These are phyloP conservation scores for Pisolithus orientalis DNA, from an alignment of 768 basidiomycete species.

Conservation along the genomic window DNA sequence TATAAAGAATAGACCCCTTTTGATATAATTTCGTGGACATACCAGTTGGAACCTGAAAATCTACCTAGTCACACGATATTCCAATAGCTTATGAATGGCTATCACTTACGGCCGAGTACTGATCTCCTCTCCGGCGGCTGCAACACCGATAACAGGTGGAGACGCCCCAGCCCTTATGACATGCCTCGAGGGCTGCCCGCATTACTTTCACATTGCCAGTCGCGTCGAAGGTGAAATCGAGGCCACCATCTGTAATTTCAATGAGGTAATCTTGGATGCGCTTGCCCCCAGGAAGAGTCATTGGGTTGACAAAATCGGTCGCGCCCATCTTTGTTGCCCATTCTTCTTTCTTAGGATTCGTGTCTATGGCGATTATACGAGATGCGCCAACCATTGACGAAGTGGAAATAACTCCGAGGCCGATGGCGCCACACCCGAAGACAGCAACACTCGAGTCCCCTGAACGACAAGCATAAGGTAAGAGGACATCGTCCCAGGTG, in stretches of 20 bases:
- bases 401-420: slow-evolving; percentile 87
- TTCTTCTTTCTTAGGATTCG: slow-evolving; percentile 75
- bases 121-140: slow-evolving; percentile 94
- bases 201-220: slow-evolving; percentile 96
- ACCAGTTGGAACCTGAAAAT: slow-evolving; percentile 46
- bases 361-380: slow-evolving; percentile 89
- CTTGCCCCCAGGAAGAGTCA: slow-evolving; percentile 63
- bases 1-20: neutral
- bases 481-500: neutral
- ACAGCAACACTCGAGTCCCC: slow-evolving; percentile 88
- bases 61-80: slow-evolving; percentile 12
- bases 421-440: slow-evolving; percentile 95
- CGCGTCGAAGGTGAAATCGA: slow-evolving; percentile 96
- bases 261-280: slow-evolving; percentile 86
- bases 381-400: slow-evolving; percentile 71
- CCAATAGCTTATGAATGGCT: neutral
- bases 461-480: slow-evolving; percentile 18
- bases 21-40: neutral
- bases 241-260: slow-evolving; percentile 91
- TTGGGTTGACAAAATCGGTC: slow-evolving; percentile 89
- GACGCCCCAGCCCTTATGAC: slow-evolving; percentile 99
- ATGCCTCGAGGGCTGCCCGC: slow-evolving; percentile 95
- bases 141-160: slow-evolving; percentile 95
- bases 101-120: slow-evolving; percentile 72
- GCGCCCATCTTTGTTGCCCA: slow-evolving; percentile 95